Conservation (phyloP, 1,284 basidiomycete species). For the Omphalotus olearius region DNA sequence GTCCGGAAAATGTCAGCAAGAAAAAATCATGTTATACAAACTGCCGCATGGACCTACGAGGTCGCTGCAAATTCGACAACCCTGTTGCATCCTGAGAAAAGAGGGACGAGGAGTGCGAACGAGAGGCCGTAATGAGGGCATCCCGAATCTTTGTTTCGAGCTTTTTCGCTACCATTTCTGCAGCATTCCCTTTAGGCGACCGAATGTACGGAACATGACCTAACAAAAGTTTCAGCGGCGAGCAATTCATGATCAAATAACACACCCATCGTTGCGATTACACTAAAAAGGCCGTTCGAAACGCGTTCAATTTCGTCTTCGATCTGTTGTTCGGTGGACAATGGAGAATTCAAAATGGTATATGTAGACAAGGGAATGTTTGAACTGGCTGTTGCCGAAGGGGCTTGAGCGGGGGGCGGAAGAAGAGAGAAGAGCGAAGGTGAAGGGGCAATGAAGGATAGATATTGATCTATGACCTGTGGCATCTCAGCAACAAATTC, state of each 20-base stretch:
- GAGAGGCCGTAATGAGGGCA: slow-evolving; percentile 79
- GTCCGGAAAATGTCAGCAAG: neutral
- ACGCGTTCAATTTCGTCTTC: slow-evolving; percentile 94
- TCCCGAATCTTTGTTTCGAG: slow-evolving; percentile 92
- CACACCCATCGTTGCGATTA: slow-evolving; percentile 87
- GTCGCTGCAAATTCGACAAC: slow-evolving; percentile 76
- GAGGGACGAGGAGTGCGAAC: slow-evolving; percentile 56
- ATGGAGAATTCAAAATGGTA: slow-evolving; percentile 88
- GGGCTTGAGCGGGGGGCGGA: slow-evolving; percentile 38
- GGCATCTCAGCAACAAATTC: slow-evolving; percentile 9
- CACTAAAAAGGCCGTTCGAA: slow-evolving; percentile 88
- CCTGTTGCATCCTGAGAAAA: slow-evolving; percentile 73
- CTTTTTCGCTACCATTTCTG: slow-evolving; percentile 97
- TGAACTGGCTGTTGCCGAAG: slow-evolving; percentile 30
- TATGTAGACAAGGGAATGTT: slow-evolving; percentile 55
- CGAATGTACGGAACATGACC: slow-evolving; percentile 95
- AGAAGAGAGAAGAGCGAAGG: slow-evolving; percentile 93
- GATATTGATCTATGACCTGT: slow-evolving; percentile 91
- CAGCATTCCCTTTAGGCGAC: slow-evolving; percentile 92
- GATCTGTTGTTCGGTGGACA: slow-evolving; percentile 86
- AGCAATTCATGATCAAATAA: slow-evolving; percentile 4
- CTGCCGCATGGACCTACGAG: slow-evolving; percentile 49
- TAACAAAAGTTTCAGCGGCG: slow-evolving; percentile 24
- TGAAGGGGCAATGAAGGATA: slow-evolving; percentile 95
- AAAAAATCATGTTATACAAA: slow-evolving; percentile 13